Conservation (phyloP, 148 eudicot genomes). For the Chenopodium berlandieri region DNA sequence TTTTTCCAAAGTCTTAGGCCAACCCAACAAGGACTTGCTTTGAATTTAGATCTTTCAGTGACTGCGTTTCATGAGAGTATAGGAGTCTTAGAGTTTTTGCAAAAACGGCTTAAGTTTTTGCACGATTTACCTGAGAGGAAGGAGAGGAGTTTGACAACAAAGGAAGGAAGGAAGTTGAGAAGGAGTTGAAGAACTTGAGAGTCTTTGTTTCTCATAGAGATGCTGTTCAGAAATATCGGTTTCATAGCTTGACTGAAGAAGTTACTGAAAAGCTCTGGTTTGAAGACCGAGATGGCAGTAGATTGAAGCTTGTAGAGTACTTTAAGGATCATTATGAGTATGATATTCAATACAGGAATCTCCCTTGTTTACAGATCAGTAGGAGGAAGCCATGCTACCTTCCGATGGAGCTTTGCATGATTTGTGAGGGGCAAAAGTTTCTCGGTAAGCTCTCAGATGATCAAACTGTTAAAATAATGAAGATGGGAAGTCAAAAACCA, state of each 20-base stretch:
- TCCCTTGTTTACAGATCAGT: slow-evolving; percentile 91
- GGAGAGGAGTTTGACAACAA: slow-evolving; percentile 43
- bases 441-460: slow-evolving; percentile 92
- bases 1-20: slow-evolving; percentile 92
- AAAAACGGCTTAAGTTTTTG: slow-evolving; percentile 63
- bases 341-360: slow-evolving; percentile 66
- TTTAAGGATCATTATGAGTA: slow-evolving; percentile 88
- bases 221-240: slow-evolving; percentile 68
- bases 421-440: slow-evolving; percentile 96
- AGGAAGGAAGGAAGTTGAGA: slow-evolving; percentile 77
- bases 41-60: slow-evolving; percentile 82
- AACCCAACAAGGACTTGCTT: slow-evolving; percentile 91
- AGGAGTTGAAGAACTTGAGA: slow-evolving; percentile 67
- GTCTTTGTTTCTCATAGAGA: slow-evolving; percentile 90
- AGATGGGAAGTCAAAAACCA: slow-evolving; percentile 87
- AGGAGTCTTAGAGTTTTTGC: slow-evolving; percentile 67
- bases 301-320: slow-evolving; percentile 55
- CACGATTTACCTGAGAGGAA: slow-evolving; percentile 47
- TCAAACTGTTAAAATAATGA: slow-evolving; percentile 75
- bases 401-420: slow-evolving; percentile 94
- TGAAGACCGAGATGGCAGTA: slow-evolving; percentile 64
- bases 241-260: slow-evolving; percentile 75
- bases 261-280: slow-evolving; percentile 74
- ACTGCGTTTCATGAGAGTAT: slow-evolving; percentile 94
- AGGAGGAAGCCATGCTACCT: slow-evolving; percentile 82